Evolutionary conservation across 192 early-diverging fungal genomes (phyloP).

Genomic region (Dimargaris cristalligena): DNA sequence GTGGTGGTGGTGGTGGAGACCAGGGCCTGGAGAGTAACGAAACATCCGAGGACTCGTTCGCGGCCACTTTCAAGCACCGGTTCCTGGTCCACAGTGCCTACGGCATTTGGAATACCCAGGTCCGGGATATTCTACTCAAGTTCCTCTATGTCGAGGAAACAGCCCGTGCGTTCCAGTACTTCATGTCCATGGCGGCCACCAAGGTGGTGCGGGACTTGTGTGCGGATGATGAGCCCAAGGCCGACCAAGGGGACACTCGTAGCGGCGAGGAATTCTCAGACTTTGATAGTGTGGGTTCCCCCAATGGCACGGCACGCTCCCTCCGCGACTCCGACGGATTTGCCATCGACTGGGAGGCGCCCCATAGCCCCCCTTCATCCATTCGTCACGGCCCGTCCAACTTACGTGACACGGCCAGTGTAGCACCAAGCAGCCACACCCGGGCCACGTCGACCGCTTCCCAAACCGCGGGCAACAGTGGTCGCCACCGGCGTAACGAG

Average conservation of each 20-base stretch:
- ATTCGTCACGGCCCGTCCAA: no score
- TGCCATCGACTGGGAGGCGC: neutral
- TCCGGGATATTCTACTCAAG: constrained; percentile 67
- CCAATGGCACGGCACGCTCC: no score
- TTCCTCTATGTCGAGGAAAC: constrained; percentile 54
- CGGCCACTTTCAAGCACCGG: constrained; percentile 43
- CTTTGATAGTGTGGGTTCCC: no score
- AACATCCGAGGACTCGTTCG: constrained; percentile 24
- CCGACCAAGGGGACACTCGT: no score
- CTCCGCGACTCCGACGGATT: no score
- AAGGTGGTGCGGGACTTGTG: constrained; percentile 59
- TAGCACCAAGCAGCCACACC: no score
- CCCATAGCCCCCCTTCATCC: no score
- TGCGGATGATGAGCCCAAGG: no score
- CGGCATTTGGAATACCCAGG: constrained; percentile 67
- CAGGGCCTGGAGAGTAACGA: constrained; percentile 12
- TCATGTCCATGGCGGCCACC: constrained; percentile 63
- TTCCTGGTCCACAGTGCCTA: constrained; percentile 74
- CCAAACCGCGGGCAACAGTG: neutral
- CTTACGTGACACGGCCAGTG: no score
- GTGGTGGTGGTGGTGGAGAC: neutral
- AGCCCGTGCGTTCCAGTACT: constrained; percentile 54
- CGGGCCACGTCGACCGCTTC: neutral
- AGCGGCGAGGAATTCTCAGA: no score
- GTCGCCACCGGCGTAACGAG: neutral